Evolutionary conservation across 495 filamentous ascomycete species (phyloP).

Genomic region (Penicillium steckii): DNA sequence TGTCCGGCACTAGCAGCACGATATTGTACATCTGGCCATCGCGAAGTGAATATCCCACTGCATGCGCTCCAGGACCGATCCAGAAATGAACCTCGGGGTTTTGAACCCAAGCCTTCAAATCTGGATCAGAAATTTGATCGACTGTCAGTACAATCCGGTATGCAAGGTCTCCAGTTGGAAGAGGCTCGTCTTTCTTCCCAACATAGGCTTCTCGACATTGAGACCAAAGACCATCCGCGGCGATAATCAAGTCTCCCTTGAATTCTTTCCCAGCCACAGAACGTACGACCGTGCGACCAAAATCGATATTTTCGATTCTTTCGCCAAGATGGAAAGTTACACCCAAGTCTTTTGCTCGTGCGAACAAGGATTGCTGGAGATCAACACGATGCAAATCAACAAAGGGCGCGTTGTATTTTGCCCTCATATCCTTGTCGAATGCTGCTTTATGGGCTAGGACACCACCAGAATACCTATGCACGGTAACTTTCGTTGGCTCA

Average conservation of each 20-base stretch:
- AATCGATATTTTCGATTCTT: constrained; percentile 43
- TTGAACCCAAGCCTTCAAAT: constrained; percentile 48
- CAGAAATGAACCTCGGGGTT: constrained; percentile 67
- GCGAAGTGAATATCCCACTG: constrained; percentile 63
- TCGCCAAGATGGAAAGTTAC: constrained; percentile 47
- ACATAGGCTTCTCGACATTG: constrained; percentile 48
- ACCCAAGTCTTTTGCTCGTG: constrained; percentile 52
- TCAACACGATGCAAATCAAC: constrained; percentile 61
- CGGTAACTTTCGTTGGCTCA: constrained; percentile 51
- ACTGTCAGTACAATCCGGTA: constrained; percentile 64
- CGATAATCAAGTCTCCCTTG: constrained; percentile 54
- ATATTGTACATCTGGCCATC: constrained; percentile 65
- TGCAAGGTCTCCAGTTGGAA: constrained; percentile 66
- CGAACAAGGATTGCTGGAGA: constrained; percentile 52
- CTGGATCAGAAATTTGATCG: constrained; percentile 39
- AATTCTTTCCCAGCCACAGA: constrained; percentile 27
- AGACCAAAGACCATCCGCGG: constrained; percentile 58
- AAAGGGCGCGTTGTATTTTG: constrained; percentile 50
- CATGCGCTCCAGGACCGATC: constrained; percentile 65
- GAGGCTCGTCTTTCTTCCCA: constrained; percentile 42
- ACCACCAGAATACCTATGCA: constrained; percentile 56
- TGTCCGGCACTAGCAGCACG: constrained; percentile 68
- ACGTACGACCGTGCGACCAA: constrained; percentile 22
- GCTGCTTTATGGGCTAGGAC: constrained; percentile 51
- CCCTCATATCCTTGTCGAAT: constrained; percentile 41